Evolutionary conservation across 2,329 filamentous ascomycete genomes (phyloP).

Genomic region (Dactylellina haptotyla): DNA sequence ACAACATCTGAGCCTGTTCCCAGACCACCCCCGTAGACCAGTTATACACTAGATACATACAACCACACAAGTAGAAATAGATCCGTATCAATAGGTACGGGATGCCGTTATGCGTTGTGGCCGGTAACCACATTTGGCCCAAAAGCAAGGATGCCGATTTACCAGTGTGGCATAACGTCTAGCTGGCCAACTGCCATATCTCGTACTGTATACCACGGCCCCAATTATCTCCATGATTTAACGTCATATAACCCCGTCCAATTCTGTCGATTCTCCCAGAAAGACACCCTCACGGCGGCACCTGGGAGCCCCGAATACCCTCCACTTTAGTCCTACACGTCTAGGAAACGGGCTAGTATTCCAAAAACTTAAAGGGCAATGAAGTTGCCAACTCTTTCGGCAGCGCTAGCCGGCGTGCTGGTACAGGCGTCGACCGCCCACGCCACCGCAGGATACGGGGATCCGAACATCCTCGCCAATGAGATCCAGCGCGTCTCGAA

Average conservation of each 20-base stretch:
- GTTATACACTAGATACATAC: too few species aligned
- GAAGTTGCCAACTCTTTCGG: conserved; percentile 4
- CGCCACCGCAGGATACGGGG: conserved; percentile 12
- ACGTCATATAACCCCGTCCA: background rate
- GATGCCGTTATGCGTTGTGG: background rate
- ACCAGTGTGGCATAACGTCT: background rate
- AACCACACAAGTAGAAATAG: too few species aligned
- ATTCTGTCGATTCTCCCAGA: background rate
- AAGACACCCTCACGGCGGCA: background rate
- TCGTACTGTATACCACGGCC: background rate
- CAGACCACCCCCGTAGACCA: too few species aligned
- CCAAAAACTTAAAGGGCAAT: conserved; percentile 9
- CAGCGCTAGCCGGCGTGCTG: too few species aligned
- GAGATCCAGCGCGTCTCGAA: conserved; percentile 65
- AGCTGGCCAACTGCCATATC: conserved; percentile 4
- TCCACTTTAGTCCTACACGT: too few species aligned
- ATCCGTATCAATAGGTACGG: too few species aligned
- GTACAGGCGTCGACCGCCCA: too few species aligned
- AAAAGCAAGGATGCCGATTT: background rate
- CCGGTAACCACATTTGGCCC: background rate
- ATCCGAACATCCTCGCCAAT: conserved; percentile 32
- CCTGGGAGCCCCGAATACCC: too few species aligned
- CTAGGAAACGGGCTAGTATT: too few species aligned
- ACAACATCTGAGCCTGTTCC: too few species aligned
- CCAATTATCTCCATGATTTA: background rate